Base-by-base conservation (phyloP, 2,329 filamentous ascomycete species). In the Tolypocladium tropicale region DNA sequence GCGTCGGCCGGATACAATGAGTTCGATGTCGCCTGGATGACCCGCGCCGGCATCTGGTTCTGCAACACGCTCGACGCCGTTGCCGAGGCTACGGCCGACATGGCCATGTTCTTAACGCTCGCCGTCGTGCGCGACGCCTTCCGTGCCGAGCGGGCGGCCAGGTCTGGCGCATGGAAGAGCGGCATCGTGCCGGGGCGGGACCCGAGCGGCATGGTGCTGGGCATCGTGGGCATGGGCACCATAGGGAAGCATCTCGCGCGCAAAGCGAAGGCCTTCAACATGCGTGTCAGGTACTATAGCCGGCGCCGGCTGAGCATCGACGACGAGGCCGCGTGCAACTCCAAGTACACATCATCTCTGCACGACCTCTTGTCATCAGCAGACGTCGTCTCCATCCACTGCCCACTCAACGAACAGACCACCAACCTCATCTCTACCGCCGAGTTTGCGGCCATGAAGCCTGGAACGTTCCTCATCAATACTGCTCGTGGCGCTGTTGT, bases 21-120 rank as follows among this genome's bases (percentile, higher is more conserved):
- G 59, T 76, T 78, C 41, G 70, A 75, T 50, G 67, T 78, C 0
- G 62, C 71, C 4, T 76, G 72, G 70, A 68, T 77, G 62, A 73
- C 74, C 0, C 43, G 56, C 14, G 60, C 72, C 7, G 68, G 68
- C 6, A 73, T 83, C 30, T 78, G 71, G 66, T 81, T 83, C 61
- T 82, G 78, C 67, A 83, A 81, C 59, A 74, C 74, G 0, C 64
- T 76, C 2, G 73, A 83, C 57, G 80, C 78, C 0, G 78, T 78
- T 0, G 74, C 78, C 0, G 76, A 83, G 56, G 77, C 79, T 2
- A 79, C 76, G 0, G 76, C 76, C 0, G 76, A 78, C 48, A 76
- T 78, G 72, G 74, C 78, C 16, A 60, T 71, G 32, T 72, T 71
- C 43, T 53, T 72, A 0, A 61, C 55, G 0, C 54, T 72, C 1